Conservation (phyloP, 192 early-diverging fungal species). For the Kickxella alabastrina region DNA sequence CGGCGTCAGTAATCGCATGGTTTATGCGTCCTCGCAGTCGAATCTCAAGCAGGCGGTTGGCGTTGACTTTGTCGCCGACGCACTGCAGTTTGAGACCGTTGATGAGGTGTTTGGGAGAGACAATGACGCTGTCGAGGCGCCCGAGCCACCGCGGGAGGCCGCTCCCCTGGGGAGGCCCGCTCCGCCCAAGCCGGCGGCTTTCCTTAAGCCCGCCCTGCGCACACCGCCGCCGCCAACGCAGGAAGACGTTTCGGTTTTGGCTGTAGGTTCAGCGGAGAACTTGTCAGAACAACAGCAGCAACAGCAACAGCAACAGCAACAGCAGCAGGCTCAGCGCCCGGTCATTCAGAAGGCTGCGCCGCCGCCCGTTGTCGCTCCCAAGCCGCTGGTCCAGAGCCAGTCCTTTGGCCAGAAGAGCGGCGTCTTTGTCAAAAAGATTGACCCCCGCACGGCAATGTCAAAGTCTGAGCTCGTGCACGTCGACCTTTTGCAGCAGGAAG, state of each 20-base stretch:
- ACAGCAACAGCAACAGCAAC: background rate
- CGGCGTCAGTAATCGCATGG: constrained; percentile 47
- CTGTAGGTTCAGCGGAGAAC: too few relatives aligned
- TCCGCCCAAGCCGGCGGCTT: background rate
- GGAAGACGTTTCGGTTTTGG: background rate
- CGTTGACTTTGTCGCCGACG: constrained; percentile 16
- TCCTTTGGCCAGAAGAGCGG: constrained; percentile 6
- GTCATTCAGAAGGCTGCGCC: constrained; percentile 1
- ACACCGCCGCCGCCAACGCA: background rate
- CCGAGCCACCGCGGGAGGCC: background rate
- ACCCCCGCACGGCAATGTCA: constrained; percentile 50
- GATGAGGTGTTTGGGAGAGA: constrained; percentile 40
- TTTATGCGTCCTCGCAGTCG: constrained; percentile 50
- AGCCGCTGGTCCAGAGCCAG: constrained; percentile 12
- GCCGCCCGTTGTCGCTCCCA: constrained; percentile 26
- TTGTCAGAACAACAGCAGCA: background rate
- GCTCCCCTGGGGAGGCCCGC: too few relatives aligned
- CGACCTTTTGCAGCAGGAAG: constrained; percentile 42
- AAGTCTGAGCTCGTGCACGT: constrained; percentile 45
- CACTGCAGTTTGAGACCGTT: constrained; percentile 39
- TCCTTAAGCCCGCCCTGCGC: background rate
- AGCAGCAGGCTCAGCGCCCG: background rate
- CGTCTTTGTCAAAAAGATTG: constrained; percentile 39
- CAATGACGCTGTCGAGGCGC: background rate
- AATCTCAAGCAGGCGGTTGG: constrained; percentile 47